Base-by-base conservation (phyloP, 208 protist genomes). In the Acanthamoeba triangularis region DNA sequence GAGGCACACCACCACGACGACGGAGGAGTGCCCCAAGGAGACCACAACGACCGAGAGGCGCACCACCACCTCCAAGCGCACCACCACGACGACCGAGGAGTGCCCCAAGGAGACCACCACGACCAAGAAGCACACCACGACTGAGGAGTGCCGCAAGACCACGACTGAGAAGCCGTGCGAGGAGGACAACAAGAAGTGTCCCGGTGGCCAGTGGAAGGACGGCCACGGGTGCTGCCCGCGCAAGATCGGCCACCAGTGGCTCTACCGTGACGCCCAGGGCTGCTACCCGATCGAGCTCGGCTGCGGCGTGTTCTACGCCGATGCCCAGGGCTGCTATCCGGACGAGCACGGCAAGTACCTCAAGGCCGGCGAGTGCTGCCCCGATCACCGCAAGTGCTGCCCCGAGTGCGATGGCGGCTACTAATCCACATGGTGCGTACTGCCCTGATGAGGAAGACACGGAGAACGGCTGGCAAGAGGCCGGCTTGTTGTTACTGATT, bases 341-440 rank as follows among this genome's bases (percentile, higher is more conserved):
- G 67, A 76, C 67, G 67, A 30, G 33, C 1, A 76, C 30, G 67
- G 67, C 67, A 37, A 41, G 30, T 76, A 76, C 67, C 30, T 41
- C 30, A 76, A 76, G 67, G 67, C 67, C 33, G 67, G 67, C 67
- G 67, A 25, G 25, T 76, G 8, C 67, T 76, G 67, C 67, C 67
- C 67, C 67, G 33, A 41, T 0, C 13, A 76, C 33, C 28, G 67
- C 30, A 25, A 76, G 67, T 76, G 67, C 67, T 25, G 16, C 0
- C 30, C 67, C 28, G 67, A 76, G 33, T 76, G 67, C 67, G 67
- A 76, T 33, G 67, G 67, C 33, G 33, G 33, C 28, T 41, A 76
- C 67, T 74, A 69, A 23, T n/a, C n/a, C n/a, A n/a, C n/a, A n/a
- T n/a, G n/a, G n/a, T n/a, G n/a, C n/a, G n/a, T n/a, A n/a, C n/a